Evolutionary conservation across 2,329 filamentous ascomycete genomes (phyloP), one percentile per base, ranked within the genome.

Genomic region (Aspergillus nomiae): DNA sequence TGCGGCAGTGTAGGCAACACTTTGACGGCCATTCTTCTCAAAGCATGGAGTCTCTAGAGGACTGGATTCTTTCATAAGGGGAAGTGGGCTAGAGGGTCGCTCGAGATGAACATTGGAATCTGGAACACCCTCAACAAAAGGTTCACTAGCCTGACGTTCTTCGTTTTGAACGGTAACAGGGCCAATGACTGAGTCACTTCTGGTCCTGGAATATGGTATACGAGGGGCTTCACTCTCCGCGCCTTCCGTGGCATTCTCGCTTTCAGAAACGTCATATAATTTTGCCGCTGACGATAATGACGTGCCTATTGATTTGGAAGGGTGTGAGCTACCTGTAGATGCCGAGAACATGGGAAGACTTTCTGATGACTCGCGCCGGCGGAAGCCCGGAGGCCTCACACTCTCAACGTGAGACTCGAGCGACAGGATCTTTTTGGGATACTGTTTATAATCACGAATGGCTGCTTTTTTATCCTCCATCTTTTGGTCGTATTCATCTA

Each of bases 331-430:
- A 64, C 85, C 85, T 1, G 85, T 84, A 11, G 86, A 87, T n/a
- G 85, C 84, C 45, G 86, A 87, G 65, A 89, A 87, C 83, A 89
- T 88, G 26, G 83, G 79, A 67, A 89, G 88, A 71, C 86, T 89
- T 65, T 89, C 87, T 8, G 83, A 81, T 28, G 86, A 89, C 67
- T 87, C 83, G 68, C 86, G 85, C 41, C 85, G 82, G 71, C 65
- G 82, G 69, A 78, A 78, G 67, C 70, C 70, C 63, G 75, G 72
- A 67, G 70, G 72, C 54, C 71, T 72, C 45, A 63, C 71, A 16
- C 68, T 62, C 24, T 73, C 71, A 24, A 74, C 67, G 26, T 76
- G 69, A 11, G 81, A 76, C 55, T 85, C 83, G 54, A 85, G 76
- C 28, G 77, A 82, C 53, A 87, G 73, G 16, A 83, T 76, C 50